phyloP scores from a whole-genome alignment of 371 early-diverging fungal species.

The Coemansia sp. region DNA sequence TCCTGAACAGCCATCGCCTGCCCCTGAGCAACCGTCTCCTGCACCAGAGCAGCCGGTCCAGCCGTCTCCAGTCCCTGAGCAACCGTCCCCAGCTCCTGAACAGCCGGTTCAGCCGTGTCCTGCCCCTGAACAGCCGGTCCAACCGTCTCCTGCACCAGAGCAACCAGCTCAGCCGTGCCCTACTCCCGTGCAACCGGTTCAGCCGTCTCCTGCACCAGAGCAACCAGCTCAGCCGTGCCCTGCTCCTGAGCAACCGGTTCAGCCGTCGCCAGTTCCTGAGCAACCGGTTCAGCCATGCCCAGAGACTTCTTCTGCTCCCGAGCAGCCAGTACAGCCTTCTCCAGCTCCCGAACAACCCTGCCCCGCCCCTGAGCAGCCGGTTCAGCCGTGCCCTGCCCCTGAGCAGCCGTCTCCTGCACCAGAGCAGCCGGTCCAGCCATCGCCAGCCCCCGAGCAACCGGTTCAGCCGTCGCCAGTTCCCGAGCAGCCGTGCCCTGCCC shows the following conservation, averaged over 20 bases:
- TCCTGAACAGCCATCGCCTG: background rate
- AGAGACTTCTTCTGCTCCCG: background rate
- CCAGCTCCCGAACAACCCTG: background rate
- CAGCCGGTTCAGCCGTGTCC: no score
- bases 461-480: background rate
- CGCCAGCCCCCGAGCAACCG: background rate
- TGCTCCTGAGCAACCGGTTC: background rate
- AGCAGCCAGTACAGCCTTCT: conserved; percentile 1
- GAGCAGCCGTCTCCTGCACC: background rate
- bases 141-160: no score
- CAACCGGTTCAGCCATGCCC: background rate
- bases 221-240: background rate
- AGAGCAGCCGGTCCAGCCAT: background rate
- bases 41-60: background rate
- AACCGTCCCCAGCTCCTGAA: no score
- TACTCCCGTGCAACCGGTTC: background rate
- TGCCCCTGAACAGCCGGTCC: no score
- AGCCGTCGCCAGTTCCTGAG: no score
- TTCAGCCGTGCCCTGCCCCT: conserved; percentile 5
- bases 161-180: conserved; percentile 7
- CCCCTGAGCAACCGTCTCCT: background rate
- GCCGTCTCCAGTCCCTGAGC: no score
- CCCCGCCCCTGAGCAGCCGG: background rate
- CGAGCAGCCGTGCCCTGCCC: background rate
- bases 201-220: conserved; percentile 4